phyloP scores from a whole-genome alignment of 345 rosid genomes.

The Viola odorata region DNA sequence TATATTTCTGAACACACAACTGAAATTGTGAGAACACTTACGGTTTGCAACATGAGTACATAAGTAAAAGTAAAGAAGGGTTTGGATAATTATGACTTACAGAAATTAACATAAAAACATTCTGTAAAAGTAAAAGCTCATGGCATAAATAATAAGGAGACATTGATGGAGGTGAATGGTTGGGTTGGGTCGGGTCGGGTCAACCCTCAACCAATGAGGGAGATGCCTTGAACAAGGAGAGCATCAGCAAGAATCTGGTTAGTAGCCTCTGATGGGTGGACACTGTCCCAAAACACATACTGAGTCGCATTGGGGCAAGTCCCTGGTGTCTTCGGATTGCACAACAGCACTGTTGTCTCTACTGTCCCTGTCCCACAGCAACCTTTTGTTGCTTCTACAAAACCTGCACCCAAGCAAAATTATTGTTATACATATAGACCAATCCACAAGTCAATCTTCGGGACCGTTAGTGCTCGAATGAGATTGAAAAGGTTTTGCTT shows the following conservation, averaged over 20 bases:
- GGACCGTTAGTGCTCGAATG: neutral
- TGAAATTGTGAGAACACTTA: too few relatives aligned
- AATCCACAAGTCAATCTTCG: neutral
- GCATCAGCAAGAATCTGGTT: slow-evolving; percentile 73
- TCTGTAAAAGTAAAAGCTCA: neutral
- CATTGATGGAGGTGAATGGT: too few relatives aligned
- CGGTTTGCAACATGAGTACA: too few relatives aligned
- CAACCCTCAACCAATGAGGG: slow-evolving; percentile 36
- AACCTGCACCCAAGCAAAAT: slow-evolving; percentile 37
- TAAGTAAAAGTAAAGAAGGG: too few relatives aligned
- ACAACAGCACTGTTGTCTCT: slow-evolving; percentile 66
- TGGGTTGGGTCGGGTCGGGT: too few relatives aligned
- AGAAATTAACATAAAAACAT: neutral
- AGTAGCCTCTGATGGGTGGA: slow-evolving; percentile 91
- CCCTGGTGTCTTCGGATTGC: slow-evolving; percentile 67
- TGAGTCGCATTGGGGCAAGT: slow-evolving; percentile 79
- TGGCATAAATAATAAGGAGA: neutral
- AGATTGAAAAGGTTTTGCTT: neutral
- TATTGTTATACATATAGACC: neutral
- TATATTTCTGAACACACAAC: too few relatives aligned
- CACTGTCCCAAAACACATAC: slow-evolving; percentile 90
- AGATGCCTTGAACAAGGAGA: slow-evolving; percentile 54
- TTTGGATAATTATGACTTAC: too few relatives aligned
- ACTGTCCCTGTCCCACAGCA: slow-evolving; percentile 87
- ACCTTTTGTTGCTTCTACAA: slow-evolving; percentile 72